Conservation (phyloP, 129 eudicot species). For the Arctium lappa region DNA sequence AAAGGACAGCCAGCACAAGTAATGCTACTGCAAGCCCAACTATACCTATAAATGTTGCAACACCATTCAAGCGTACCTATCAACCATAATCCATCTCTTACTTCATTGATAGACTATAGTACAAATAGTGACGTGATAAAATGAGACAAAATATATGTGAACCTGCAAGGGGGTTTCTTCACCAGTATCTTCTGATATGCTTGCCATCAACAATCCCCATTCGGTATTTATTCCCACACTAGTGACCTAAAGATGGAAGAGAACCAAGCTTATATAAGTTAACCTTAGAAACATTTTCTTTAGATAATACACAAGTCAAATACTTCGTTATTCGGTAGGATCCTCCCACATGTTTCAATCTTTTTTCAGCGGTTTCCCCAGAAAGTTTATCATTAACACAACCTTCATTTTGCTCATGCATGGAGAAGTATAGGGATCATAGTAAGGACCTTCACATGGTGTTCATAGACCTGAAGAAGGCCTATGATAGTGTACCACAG, state of each 20-base stretch:
- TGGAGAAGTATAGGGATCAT: too few relatives aligned
- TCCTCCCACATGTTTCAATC: too few relatives aligned
- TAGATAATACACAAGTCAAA: too few relatives aligned
- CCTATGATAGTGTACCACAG: too few relatives aligned
- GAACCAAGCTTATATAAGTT: neutral
- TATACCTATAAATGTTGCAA: constrained; percentile 90
- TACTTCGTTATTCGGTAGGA: too few relatives aligned
- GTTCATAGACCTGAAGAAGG: too few relatives aligned
- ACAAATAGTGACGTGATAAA: neutral
- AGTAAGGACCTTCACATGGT: too few relatives aligned
- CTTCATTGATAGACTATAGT: constrained; percentile 7
- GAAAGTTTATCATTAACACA: too few relatives aligned
- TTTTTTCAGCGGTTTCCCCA: too few relatives aligned
- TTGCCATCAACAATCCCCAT: constrained; percentile 97
- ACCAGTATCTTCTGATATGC: constrained; percentile 91
- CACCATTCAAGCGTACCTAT: constrained; percentile 91
- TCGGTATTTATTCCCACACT: constrained; percentile 96
- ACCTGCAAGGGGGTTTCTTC: constrained; percentile 99
- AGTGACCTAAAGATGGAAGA: constrained; percentile 57
- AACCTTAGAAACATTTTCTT: neutral
- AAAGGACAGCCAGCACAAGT: constrained; percentile 62
- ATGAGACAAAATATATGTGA: neutral
- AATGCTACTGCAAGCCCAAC: constrained; percentile 89
- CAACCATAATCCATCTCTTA: constrained; percentile 3
- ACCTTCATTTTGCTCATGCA: too few relatives aligned